These are phyloP conservation scores for Hypericum perforatum DNA, from an alignment of 345 rosid genomes.

Conservation along the genomic window DNA sequence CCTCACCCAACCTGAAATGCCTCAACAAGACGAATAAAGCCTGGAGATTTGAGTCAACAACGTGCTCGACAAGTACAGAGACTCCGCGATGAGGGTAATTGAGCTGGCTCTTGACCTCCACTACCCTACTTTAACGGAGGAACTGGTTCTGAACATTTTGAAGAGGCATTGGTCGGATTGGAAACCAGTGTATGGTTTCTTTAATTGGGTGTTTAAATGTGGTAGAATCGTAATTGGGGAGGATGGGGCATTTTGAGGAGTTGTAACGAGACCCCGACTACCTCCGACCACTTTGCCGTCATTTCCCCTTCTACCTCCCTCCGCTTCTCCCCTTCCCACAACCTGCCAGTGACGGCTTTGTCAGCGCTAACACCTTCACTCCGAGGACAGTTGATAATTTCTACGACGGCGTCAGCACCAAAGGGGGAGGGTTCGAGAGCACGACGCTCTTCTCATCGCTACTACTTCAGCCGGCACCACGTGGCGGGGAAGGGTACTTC, in stretches of 20 bases:
- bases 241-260: conserved; percentile 47
- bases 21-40: no score
- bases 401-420: no score
- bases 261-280: conserved; percentile 46
- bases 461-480: conserved; percentile 76
- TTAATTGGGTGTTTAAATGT: conserved; percentile 34
- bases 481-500: conserved; percentile 65
- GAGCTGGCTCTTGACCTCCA: conserved; percentile 41
- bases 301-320: conserved; percentile 80
- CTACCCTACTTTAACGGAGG: conserved; percentile 28
- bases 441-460: conserved; percentile 75
- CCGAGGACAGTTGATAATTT: conserved; percentile 91
- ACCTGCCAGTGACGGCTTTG: conserved; percentile 42
- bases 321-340: conserved; percentile 69
- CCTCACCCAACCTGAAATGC: no score
- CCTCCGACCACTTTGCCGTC: conserved; percentile 82
- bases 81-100: conserved; percentile 37
- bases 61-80: conserved; percentile 35
- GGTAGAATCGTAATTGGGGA: conserved; percentile 32
- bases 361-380: conserved; percentile 70
- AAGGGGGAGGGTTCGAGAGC: conserved; percentile 67
- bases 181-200: conserved; percentile 43
- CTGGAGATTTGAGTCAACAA: conserved; percentile 24
- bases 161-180: conserved; percentile 47
- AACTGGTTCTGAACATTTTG: conserved; percentile 33